Evolutionary conservation across 2,329 filamentous ascomycete genomes (phyloP).

Genomic region (Stemphylium beticola): DNA sequence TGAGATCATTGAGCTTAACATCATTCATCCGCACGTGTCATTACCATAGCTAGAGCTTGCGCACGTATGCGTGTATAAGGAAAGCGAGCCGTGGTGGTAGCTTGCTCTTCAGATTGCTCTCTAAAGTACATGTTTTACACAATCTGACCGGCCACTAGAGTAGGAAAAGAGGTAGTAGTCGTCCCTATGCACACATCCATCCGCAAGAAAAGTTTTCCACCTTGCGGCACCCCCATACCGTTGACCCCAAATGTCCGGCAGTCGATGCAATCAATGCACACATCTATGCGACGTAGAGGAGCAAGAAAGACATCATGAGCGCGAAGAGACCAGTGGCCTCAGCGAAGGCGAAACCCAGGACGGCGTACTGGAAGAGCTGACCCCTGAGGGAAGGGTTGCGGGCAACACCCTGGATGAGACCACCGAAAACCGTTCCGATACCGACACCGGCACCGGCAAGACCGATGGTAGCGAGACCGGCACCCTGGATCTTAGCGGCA

Average conservation of each 20-base stretch:
- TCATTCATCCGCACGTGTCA: slow-evolving; percentile 34
- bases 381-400: slow-evolving; percentile 94
- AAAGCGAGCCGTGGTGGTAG: slow-evolving; percentile 45
- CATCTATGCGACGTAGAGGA: slow-evolving; percentile 52
- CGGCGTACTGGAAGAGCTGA: slow-evolving; percentile 95
- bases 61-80: slow-evolving; percentile 30
- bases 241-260: slow-evolving; percentile 42
- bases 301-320: slow-evolving; percentile 57
- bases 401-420: slow-evolving; percentile 86
- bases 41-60: slow-evolving; percentile 30
- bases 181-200: slow-evolving; percentile 50
- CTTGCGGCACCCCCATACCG: slow-evolving; percentile 42
- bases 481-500: slow-evolving; percentile 52
- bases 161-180: slow-evolving; percentile 47
- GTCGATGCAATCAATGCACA: slow-evolving; percentile 44
- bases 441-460: slow-evolving; percentile 91
- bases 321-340: slow-evolving; percentile 78
- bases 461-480: slow-evolving; percentile 77
- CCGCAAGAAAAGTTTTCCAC: slow-evolving; percentile 46
- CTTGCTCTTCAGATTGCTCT: slow-evolving; percentile 52
- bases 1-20: slow-evolving; percentile 38
- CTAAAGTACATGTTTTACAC: slow-evolving; percentile 54
- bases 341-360: slow-evolving; percentile 94
- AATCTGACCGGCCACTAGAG: slow-evolving; percentile 51
- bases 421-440: slow-evolving; percentile 94